Evolutionary conservation across 2,329 filamentous ascomycete genomes (phyloP).

Genomic region (Aspergillus phoenicis): DNA sequence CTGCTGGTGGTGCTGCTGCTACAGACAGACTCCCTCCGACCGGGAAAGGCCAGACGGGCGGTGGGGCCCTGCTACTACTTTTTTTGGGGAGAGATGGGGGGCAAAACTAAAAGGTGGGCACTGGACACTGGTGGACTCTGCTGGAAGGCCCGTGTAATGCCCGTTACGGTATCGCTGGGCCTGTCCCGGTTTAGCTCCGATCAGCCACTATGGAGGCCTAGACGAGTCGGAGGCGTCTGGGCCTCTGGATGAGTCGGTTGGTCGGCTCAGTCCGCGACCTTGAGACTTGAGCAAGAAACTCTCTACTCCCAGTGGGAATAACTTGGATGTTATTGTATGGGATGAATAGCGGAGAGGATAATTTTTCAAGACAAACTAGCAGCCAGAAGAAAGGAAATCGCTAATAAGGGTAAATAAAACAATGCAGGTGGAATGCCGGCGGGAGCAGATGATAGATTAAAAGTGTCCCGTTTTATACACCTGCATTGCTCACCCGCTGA

Average conservation of each 20-base stretch:
- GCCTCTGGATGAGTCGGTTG: background rate
- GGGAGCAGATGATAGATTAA: background rate
- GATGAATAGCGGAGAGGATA: no score
- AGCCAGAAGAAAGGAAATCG: background rate
- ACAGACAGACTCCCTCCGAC: background rate
- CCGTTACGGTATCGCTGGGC: slow-evolving; percentile 19
- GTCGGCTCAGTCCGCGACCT: background rate
- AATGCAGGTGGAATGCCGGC: background rate
- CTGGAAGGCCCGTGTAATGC: slow-evolving; percentile 23
- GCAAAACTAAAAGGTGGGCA: slow-evolving; percentile 8
- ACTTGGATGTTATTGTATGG: no score
- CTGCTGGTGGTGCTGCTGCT: no score
- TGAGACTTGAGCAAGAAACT: background rate
- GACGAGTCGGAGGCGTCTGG: slow-evolving; percentile 22
- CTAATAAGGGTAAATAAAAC: background rate
- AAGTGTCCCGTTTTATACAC: slow-evolving; percentile 4
- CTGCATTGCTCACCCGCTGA: slow-evolving; percentile 6
- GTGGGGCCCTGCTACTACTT: background rate
- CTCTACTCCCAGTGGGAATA: background rate
- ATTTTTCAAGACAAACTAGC: no score
- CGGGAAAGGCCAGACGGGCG: background rate
- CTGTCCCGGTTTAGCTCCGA: slow-evolving; percentile 17
- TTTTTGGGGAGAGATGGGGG: background rate
- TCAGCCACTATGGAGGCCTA: slow-evolving; percentile 28
- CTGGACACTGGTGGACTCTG: slow-evolving; percentile 8